phyloP scores from a whole-genome alignment of 2,329 filamentous ascomycete genomes.

The Calonectria pauciramosa region DNA sequence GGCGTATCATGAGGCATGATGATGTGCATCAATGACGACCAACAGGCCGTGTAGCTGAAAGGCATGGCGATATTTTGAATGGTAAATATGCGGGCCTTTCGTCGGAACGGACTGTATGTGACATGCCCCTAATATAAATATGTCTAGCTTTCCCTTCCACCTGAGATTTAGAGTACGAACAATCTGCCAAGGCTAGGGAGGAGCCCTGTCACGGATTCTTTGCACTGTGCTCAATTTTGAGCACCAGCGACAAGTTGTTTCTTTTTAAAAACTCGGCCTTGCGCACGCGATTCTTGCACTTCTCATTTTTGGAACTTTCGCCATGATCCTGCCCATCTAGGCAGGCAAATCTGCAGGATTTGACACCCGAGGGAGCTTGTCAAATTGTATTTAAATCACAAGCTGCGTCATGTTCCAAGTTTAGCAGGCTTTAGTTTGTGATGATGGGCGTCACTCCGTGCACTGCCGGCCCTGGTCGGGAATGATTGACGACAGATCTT shows the following conservation, averaged over 20 bases:
- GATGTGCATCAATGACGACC: neutral
- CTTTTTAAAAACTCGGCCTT: neutral
- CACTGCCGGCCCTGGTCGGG: neutral
- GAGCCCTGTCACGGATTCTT: neutral
- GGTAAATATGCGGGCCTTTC: neutral
- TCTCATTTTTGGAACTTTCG: neutral
- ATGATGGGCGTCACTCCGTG: neutral
- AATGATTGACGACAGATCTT: neutral
- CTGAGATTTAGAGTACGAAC: neutral
- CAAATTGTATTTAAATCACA: neutral
- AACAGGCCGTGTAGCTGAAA: neutral
- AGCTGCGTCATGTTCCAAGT: constrained; percentile 10
- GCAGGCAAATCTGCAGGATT: neutral
- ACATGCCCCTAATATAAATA: neutral
- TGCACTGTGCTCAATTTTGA: neutral
- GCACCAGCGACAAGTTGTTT: neutral
- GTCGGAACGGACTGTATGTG: neutral
- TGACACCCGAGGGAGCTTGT: neutral
- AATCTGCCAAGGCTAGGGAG: neutral
- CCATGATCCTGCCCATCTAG: neutral
- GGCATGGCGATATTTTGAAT: neutral
- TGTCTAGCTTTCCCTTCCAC: neutral
- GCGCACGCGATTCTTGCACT: neutral
- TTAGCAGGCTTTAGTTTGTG: neutral
- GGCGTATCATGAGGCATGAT: neutral